Evolutionary conservation across 345 rosid species (phyloP).

Genomic region (Raphanus raphanistrum): DNA sequence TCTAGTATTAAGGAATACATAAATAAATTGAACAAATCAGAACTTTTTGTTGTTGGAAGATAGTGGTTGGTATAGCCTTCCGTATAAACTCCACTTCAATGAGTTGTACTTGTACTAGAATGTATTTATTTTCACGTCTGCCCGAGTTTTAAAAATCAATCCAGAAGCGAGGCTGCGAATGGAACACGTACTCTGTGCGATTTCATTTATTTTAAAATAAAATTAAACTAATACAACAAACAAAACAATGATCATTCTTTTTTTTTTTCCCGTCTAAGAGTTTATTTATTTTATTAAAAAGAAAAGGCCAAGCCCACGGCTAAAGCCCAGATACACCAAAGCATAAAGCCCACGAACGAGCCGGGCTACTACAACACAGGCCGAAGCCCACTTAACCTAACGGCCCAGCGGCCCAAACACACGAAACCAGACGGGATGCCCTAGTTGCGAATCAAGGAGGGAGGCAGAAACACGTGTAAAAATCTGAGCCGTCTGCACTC

Average conservation of each 20-base stretch:
- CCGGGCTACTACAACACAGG: too few relatives aligned
- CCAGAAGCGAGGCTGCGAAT: constrained; percentile 12
- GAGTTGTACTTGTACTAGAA: constrained; percentile 29
- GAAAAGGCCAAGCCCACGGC: too few relatives aligned
- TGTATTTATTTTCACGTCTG: constrained; percentile 12
- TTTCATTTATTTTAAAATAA: background rate
- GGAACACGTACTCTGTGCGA: constrained; percentile 33
- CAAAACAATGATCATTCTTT: background rate
- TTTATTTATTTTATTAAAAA: too few relatives aligned
- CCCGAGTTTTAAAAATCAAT: background rate
- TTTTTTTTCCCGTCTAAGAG: too few relatives aligned
- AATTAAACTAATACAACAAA: background rate
- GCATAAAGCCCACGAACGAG: too few relatives aligned
- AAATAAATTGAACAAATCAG: background rate
- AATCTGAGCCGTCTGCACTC: too few relatives aligned
- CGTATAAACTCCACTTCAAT: constrained; percentile 1
- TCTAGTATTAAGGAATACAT: background rate
- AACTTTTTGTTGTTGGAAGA: background rate
- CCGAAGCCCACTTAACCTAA: too few relatives aligned
- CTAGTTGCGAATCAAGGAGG: too few relatives aligned
- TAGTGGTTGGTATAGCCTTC: background rate
- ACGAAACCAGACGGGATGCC: too few relatives aligned
- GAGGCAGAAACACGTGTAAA: too few relatives aligned
- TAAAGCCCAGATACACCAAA: too few relatives aligned
- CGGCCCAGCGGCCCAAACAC: too few relatives aligned